A percentile compares a stretch with the other conserved stretches of the same genome.
These are phyloP conservation scores for Blastocystis sp. DNA, from an alignment of 352 stramenopile species.

Conservation along the genomic window DNA sequence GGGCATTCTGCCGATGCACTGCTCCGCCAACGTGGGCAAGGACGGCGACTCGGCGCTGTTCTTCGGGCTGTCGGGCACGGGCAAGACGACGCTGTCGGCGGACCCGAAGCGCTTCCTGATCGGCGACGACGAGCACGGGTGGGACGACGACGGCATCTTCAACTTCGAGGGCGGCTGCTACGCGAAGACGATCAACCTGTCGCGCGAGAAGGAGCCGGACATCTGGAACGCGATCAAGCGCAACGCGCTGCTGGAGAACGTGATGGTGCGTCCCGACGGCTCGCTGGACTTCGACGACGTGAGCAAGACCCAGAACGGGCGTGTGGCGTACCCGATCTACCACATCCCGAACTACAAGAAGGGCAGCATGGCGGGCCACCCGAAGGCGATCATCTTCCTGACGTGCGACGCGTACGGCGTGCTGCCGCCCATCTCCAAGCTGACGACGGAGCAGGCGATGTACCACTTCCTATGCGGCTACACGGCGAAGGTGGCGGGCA, in stretches of 20 bases:
- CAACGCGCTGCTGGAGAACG: conserved; percentile 95
- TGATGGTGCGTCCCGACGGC: conserved; percentile 79
- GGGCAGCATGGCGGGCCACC: conserved; percentile 84
- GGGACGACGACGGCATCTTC: conserved; percentile 93
- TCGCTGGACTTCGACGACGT: conserved; percentile 90
- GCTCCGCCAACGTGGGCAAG: conserved; percentile 93
- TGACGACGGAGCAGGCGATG: conserved; percentile 87
- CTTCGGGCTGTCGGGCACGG: conserved; percentile 95
- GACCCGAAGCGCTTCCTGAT: conserved; percentile 86
- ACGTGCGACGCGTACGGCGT: conserved; percentile 96
- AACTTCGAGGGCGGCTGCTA: conserved; percentile 99
- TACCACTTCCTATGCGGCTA: conserved; percentile 97
- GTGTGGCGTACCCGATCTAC: conserved; percentile 97
- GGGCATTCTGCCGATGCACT: conserved; percentile 95
- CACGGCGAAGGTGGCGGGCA: conserved; percentile 96
- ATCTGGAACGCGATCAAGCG: conserved; percentile 94
- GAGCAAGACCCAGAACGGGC: conserved; percentile 93
- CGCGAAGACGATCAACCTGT: conserved; percentile 97
- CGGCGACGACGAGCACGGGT: conserved; percentile 94
- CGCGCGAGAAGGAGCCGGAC: conserved; percentile 89
- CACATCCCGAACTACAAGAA: conserved; percentile 91
- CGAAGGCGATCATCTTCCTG: conserved; percentile 93
- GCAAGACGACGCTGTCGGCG: conserved; percentile 87
- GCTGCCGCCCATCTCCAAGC: conserved; percentile 89
- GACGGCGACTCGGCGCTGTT: conserved; percentile 90